Conservation (phyloP, 2,329 filamentous ascomycete species). For the Coniella vitis region DNA sequence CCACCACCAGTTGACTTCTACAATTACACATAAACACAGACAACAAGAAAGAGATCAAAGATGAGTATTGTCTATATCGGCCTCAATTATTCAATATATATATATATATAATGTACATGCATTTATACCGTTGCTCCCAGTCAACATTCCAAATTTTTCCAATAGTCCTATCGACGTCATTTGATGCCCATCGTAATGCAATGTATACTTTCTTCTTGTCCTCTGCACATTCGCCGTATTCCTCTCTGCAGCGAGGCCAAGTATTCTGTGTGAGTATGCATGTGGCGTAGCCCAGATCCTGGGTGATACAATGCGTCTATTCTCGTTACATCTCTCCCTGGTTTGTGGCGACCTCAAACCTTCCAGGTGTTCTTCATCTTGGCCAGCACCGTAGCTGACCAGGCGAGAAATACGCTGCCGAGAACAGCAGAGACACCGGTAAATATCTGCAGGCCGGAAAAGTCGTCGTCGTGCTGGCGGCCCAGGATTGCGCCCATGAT, state of each 20-base stretch:
- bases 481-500: constrained; percentile 24
- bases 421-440: neutral
- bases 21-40: no score
- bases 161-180: neutral
- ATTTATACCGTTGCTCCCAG: neutral
- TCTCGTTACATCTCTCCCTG: neutral
- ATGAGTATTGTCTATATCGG: no score
- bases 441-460: constrained; percentile 23
- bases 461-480: constrained; percentile 18
- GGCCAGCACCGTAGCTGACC: neutral
- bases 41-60: no score
- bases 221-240: neutral
- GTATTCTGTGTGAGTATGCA: neutral
- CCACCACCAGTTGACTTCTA: no score
- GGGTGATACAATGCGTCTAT: neutral
- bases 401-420: neutral
- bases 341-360: neutral
- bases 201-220: neutral
- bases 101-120: neutral
- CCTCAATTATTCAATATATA: no score
- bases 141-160: neutral
- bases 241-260: neutral
- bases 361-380: neutral
- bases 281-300: neutral
- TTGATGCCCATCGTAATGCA: neutral